Percentiles rank a stretch among this genome's conserved stretches.
Evolutionary conservation across 202 grass and related monocot genomes (phyloP).

Genomic region (Saccharum hybrid): DNA sequence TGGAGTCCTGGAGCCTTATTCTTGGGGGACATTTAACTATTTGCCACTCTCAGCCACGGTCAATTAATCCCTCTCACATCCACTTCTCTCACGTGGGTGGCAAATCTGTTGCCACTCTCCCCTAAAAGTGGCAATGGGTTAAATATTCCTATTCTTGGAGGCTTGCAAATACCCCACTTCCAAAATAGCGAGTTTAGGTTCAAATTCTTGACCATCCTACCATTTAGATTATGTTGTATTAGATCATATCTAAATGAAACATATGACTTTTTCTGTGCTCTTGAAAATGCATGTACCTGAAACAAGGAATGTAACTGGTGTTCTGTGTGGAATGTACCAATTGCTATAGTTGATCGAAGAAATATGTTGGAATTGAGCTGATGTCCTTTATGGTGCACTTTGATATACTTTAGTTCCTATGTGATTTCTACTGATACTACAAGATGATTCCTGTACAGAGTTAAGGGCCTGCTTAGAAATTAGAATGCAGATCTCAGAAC

Average conservation of each 20-base stretch:
- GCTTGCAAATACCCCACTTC: constrained; percentile 73
- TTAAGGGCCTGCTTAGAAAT: neutral
- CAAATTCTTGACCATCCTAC: neutral
- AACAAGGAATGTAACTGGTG: neutral
- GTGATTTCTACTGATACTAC: neutral
- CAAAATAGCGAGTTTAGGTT: constrained; percentile 32
- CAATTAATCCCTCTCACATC: no score
- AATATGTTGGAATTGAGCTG: neutral
- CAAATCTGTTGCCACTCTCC: no score
- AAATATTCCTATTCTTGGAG: no score
- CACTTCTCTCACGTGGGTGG: no score
- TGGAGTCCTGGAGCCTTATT: constrained; percentile 64
- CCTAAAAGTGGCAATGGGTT: no score
- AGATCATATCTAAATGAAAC: neutral
- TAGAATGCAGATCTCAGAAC: neutral
- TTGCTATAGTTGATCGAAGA: constrained; percentile 2
- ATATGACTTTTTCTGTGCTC: neutral
- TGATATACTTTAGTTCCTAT: neutral
- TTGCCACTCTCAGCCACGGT: no score
- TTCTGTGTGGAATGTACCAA: neutral
- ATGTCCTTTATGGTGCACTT: neutral
- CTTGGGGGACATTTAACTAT: no score
- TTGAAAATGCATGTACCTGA: neutral
- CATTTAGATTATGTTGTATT: constrained; percentile 14
- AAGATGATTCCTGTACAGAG: neutral